Percentiles rank a stretch among this genome's conserved stretches.
phyloP scores from a whole-genome alignment of 257 asterid genomes.

The Gardenia jasminoides region DNA sequence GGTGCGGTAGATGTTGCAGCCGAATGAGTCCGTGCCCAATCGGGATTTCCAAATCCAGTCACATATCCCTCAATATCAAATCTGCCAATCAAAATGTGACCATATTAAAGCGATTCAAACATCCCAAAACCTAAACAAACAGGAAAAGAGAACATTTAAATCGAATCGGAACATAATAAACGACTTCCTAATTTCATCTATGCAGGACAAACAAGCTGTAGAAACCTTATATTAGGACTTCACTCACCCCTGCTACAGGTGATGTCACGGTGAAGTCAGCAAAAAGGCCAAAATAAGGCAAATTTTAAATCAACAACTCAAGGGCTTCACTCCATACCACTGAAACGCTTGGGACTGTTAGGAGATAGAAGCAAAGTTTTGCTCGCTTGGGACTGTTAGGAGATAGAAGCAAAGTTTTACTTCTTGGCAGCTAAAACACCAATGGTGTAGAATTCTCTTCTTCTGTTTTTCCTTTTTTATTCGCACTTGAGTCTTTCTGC shows the following conservation, averaged over 20 bases:
- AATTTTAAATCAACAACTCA: not conserved
- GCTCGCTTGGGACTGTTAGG: too few relatives aligned
- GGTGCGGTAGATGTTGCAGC: conserved; percentile 68
- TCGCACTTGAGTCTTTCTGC: too few relatives aligned
- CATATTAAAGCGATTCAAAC: not conserved
- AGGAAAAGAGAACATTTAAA: too few relatives aligned
- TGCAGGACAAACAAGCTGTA: not conserved
- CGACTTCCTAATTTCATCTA: not conserved
- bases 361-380: too few relatives aligned
- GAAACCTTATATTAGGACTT: not conserved
- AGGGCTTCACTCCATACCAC: not conserved
- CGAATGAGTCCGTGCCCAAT: conserved; percentile 79
- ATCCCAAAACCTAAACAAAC: not conserved
- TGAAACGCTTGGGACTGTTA: not conserved
- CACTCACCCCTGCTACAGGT: not conserved
- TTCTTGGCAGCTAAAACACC: too few relatives aligned
- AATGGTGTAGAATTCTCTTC: too few relatives aligned
- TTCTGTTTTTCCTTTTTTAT: too few relatives aligned
- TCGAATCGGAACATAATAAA: not conserved
- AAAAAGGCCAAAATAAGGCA: not conserved
- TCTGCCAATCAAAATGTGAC: conserved; percentile 32
- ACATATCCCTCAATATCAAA: conserved; percentile 75
- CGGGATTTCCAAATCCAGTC: conserved; percentile 89
- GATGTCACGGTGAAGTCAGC: not conserved
- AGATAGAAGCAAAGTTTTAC: too few relatives aligned